These are phyloP conservation scores for Kwoniella dendrophila DNA, from an alignment of 768 basidiomycete genomes.

Conservation along the genomic window DNA sequence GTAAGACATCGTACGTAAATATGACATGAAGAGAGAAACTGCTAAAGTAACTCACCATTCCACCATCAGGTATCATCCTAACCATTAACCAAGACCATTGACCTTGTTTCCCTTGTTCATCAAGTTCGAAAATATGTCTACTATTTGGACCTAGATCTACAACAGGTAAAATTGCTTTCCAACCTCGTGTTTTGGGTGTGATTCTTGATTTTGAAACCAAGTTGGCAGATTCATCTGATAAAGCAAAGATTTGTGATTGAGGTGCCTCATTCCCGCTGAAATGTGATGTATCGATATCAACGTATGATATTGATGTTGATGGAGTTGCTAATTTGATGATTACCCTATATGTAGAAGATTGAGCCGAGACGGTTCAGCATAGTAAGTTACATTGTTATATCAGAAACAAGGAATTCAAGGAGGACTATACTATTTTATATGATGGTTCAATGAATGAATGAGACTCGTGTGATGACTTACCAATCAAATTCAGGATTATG, in stretches of 20 bases:
- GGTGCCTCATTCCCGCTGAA: conserved; percentile 81
- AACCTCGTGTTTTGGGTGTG: conserved; percentile 54
- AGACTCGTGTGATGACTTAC: conserved; percentile 58
- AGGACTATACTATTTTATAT: too few species aligned
- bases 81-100: conserved; percentile 65
- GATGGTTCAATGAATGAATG: neutral
- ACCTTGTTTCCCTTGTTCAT: conserved; percentile 56
- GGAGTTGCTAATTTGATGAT: conserved; percentile 82
- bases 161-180: conserved; percentile 76
- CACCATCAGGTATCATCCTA: conserved; percentile 95
- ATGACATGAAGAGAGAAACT: neutral
- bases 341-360: conserved; percentile 64
- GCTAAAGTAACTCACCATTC: conserved; percentile 69
- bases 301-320: conserved; percentile 69
- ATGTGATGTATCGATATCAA: conserved; percentile 93
- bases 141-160: conserved; percentile 77
- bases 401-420: neutral
- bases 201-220: neutral
- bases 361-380: neutral
- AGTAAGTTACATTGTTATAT: neutral
- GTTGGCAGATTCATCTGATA: conserved; percentile 15
- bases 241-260: conserved; percentile 70
- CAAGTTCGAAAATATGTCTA: conserved; percentile 82
- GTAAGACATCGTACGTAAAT: conserved; percentile 9
- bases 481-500: conserved; percentile 90